Base-by-base conservation (phyloP, 805 yeast species). In the Candida fluviatilis region DNA sequence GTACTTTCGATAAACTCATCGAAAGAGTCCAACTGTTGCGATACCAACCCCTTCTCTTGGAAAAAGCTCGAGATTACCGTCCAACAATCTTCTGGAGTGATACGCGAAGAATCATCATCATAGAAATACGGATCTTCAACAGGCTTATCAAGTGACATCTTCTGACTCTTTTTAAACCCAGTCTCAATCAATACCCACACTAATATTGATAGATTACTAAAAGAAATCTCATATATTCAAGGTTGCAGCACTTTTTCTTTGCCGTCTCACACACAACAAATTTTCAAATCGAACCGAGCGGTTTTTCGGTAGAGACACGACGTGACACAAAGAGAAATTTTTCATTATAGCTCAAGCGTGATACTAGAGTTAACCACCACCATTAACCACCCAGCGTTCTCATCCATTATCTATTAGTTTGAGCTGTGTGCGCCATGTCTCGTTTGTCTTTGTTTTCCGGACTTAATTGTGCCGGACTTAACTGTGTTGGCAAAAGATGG, bases 21-120 rank as follows among this genome's bases (percentile, higher is more conserved):
- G 60, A 95, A 93, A 14, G 99, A 95, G 58, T 93, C 99, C 56
- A 93, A 74, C 72, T 93, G 99, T 68, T 93, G 99, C 17, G 98
- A 89, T 19, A 93, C 99, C 50, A 93, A 75, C 43, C 99, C 99
- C 59, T 90, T 91, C 57, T 90, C 95, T 66, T 84, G 88, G 74
- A 93, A 93, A 64, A 93, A 93, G 13, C 98, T 79, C 19, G 96
- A 84, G 50, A 93, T 93, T 46, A 93, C 98, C 23, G 95, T 83
- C 99, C 99, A 93, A 66, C 99, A 93, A 73, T 93, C 99, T 69
- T 93, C 99, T 19, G 96, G 86, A 23, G 98, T 89, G 67, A 93
- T 87, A 46, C 59, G 55, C 46, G 51, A 51, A 55, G 82, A 77
- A 45, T 77, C 86, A 47, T 75, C 82, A 50, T 83, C 90, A 58